These are phyloP conservation scores for Metarhizium robertsii DNA, from an alignment of 2,329 filamentous ascomycete genomes.

Conservation along the genomic window DNA sequence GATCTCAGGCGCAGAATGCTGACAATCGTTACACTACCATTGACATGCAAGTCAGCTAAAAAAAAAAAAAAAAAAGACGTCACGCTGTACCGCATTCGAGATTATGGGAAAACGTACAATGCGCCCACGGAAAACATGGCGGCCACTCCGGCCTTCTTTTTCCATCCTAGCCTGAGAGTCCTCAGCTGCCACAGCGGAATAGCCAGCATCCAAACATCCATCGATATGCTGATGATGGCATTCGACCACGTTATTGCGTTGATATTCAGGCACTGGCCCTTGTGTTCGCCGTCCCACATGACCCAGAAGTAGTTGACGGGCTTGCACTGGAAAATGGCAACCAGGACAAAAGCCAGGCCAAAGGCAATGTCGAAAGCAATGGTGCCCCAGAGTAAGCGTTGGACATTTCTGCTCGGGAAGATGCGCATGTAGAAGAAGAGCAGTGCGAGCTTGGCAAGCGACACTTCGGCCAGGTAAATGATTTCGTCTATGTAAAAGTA, in stretches of 20 bases:
- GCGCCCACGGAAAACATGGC: conserved; percentile 31
- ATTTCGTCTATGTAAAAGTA: conserved; percentile 22
- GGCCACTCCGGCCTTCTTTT: conserved; percentile 28
- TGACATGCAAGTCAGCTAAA: not conserved
- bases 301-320: conserved; percentile 29
- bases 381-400: conserved; percentile 19
- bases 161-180: conserved; percentile 18
- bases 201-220: conserved; percentile 29
- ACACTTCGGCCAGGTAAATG: conserved; percentile 18
- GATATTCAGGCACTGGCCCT: conserved; percentile 27
- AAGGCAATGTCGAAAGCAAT: conserved; percentile 18
- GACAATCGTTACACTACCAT: conserved; percentile 12
- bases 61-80: not conserved
- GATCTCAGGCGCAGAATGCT: conserved; percentile 13
- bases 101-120: conserved; percentile 14
- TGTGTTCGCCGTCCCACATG: conserved; percentile 26
- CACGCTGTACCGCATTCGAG: not conserved
- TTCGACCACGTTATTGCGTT: conserved; percentile 27
- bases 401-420: conserved; percentile 21
- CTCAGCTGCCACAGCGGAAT: conserved; percentile 26
- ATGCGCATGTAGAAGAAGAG: conserved; percentile 30
- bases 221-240: conserved; percentile 27
- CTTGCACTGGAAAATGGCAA: conserved; percentile 25
- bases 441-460: conserved; percentile 27
- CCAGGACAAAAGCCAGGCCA: conserved; percentile 19